Conservation (phyloP, 2,329 filamentous ascomycete species). For the Ophiocordyceps robertsii region DNA sequence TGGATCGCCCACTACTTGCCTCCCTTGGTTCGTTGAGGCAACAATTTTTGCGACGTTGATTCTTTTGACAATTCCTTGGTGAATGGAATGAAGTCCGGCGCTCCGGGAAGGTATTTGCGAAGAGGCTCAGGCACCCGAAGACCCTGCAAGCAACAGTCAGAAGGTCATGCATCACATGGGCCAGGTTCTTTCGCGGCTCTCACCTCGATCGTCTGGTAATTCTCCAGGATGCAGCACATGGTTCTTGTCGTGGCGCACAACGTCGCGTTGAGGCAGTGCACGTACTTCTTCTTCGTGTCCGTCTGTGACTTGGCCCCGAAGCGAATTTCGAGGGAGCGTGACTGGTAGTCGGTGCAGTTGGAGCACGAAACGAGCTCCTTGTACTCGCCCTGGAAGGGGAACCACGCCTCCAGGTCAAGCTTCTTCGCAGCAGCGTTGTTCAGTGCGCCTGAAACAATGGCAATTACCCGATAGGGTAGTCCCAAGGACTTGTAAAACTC, state of each 20-base stretch:
- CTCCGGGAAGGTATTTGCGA: constrained; percentile 78
- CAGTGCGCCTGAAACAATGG: constrained; percentile 90
- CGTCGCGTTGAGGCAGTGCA: constrained; percentile 84
- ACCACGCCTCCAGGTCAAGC: constrained; percentile 92
- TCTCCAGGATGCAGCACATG: constrained; percentile 89
- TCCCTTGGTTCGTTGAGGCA: constrained; percentile 17
- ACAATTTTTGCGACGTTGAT: constrained; percentile 17
- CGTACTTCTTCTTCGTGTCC: constrained; percentile 77
- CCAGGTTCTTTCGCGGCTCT: constrained; percentile 11
- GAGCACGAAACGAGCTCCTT: constrained; percentile 97
- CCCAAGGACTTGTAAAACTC: constrained; percentile 88
- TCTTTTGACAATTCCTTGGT: constrained; percentile 76
- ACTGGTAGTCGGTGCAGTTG: constrained; percentile 98
- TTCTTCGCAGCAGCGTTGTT: constrained; percentile 74
- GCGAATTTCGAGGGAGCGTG: constrained; percentile 81
- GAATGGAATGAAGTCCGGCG: constrained; percentile 81
- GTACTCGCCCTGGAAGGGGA: constrained; percentile 92
- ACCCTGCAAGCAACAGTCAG: constrained; percentile 32
- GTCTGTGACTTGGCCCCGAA: constrained; percentile 80
- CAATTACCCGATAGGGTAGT: constrained; percentile 81
- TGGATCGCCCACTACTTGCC: constrained; percentile 5
- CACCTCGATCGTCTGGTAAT: constrained; percentile 84
- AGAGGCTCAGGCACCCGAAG: constrained; percentile 71
- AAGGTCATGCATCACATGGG: background rate
- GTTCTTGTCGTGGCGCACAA: constrained; percentile 85